Conservation (phyloP, 805 yeast species). For the Myxozyma melibiosi region DNA sequence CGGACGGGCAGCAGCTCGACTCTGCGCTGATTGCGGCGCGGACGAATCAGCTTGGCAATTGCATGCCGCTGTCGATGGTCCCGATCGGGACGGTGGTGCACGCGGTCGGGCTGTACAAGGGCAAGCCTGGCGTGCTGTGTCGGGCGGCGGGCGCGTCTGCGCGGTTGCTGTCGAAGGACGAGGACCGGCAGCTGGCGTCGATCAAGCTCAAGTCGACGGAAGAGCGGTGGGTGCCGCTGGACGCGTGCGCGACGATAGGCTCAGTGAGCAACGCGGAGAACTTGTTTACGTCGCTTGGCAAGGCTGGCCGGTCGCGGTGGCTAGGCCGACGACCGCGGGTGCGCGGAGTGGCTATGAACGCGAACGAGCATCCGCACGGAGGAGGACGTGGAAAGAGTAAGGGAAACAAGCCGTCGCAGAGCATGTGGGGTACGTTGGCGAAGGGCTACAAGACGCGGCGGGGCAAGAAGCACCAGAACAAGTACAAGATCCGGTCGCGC, state of each 20-base stretch:
- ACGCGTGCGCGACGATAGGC: conserved; percentile 93
- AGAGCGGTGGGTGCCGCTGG: conserved; percentile 81
- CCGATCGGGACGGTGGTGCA: conserved; percentile 94
- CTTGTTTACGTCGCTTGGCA: conserved; percentile 86
- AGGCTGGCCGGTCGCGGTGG: conserved; percentile 94
- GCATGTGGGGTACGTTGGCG: conserved; percentile 93
- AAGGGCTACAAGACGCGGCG: conserved; percentile 94
- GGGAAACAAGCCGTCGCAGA: conserved; percentile 89
- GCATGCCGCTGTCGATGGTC: conserved; percentile 87
- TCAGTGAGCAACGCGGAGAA: conserved; percentile 91
- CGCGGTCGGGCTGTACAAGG: conserved; percentile 74
- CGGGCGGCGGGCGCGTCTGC: conserved; percentile 95
- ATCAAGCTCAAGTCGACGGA: conserved; percentile 89
- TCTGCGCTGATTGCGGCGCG: conserved; percentile 87
- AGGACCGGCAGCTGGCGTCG: conserved; percentile 69
- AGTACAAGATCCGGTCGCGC: conserved; percentile 85
- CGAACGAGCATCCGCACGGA: conserved; percentile 97
- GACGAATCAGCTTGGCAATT: conserved; percentile 90
- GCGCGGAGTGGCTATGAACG: conserved; percentile 98
- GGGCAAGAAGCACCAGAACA: conserved; percentile 67
- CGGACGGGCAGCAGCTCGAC: conserved; percentile 74
- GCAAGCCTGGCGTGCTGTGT: conserved; percentile 85
- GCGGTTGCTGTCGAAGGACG: conserved; percentile 76
- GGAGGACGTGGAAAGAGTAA: conserved; percentile 99
- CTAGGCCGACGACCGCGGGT: conserved; percentile 92